These are phyloP conservation scores for Colletotrichum musicola DNA, from an alignment of 2,329 filamentous ascomycete species.

Conservation along the genomic window DNA sequence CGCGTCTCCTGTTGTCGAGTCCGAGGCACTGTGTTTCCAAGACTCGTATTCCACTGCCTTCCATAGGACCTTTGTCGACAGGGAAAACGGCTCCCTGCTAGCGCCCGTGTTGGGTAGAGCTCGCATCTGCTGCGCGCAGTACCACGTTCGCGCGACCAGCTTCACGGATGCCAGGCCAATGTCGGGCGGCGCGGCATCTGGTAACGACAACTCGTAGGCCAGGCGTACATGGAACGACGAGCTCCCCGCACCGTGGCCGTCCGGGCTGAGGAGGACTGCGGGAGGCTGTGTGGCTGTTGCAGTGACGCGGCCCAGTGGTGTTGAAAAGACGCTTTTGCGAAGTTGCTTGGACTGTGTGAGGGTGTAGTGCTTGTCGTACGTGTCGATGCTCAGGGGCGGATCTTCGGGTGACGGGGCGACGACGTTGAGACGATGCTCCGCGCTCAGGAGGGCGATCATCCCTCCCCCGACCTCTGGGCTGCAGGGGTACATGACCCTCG, in stretches of 20 bases:
- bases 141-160: conserved; percentile 65
- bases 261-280: conserved; percentile 61
- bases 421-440: conserved; percentile 60
- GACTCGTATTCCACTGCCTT: conserved; percentile 58
- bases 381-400: conserved; percentile 62
- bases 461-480: conserved; percentile 37
- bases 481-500: conserved; percentile 52
- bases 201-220: conserved; percentile 58
- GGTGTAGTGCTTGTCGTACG: conserved; percentile 61
- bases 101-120: conserved; percentile 64
- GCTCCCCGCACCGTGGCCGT: conserved; percentile 57
- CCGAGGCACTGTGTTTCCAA: conserved; percentile 34
- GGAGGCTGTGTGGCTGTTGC: conserved; percentile 59
- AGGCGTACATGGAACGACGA: conserved; percentile 60
- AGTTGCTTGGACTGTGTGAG: conserved; percentile 64
- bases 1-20: conserved; percentile 41
- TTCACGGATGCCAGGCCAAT: conserved; percentile 63
- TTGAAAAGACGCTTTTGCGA: conserved; percentile 63
- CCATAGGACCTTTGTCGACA: conserved; percentile 58
- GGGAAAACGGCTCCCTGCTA: conserved; percentile 50
- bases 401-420: conserved; percentile 63
- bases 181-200: conserved; percentile 59
- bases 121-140: conserved; percentile 57
- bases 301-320: conserved; percentile 63
- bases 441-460: conserved; percentile 53